Percentiles rank a stretch among this genome's conserved stretches.
Conservation (phyloP, 2,329 filamentous ascomycete species). For the Sclerotinia spermophila region DNA sequence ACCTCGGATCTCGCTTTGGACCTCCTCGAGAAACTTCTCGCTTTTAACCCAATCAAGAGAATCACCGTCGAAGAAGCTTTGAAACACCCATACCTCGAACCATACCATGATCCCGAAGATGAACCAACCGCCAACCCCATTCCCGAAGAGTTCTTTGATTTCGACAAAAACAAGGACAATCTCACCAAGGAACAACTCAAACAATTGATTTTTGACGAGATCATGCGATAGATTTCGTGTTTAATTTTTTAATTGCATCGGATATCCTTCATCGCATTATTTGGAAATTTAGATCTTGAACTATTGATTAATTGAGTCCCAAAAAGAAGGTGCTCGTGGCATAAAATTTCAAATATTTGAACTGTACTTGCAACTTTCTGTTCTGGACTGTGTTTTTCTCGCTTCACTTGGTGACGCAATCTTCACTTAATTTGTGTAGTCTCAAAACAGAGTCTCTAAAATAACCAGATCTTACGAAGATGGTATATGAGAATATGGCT, state of each 20-base stretch:
- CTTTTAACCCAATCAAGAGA: constrained; percentile 97
- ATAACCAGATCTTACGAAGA: not conserved
- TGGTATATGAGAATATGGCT: not conserved
- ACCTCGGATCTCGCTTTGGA: constrained; percentile 97
- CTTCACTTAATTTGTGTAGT: constrained; percentile 1
- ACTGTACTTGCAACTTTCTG: constrained; percentile 1
- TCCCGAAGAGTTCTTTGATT: constrained; percentile 98
- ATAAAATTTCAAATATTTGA: constrained; percentile 9
- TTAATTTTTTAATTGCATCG: constrained; percentile 1
- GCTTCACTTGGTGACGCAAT: not conserved
- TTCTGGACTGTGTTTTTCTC: constrained; percentile 9
- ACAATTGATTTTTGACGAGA: constrained; percentile 95
- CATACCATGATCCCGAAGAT: constrained; percentile 97
- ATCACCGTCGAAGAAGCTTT: constrained; percentile 97
- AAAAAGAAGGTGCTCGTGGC: not conserved
- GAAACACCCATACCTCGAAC: constrained; percentile 96
- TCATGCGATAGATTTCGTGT: constrained; percentile 49
- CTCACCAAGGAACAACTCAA: constrained; percentile 98
- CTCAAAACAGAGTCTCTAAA: constrained; percentile 1
- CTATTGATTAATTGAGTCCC: constrained; percentile 2
- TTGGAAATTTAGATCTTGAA: constrained; percentile 12
- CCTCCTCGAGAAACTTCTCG: constrained; percentile 88
- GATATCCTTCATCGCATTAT: constrained; percentile 1
- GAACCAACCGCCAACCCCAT: constrained; percentile 96
- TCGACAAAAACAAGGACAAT: constrained; percentile 99